A percentile compares a stretch with the other conserved stretches of the same genome.
These are phyloP conservation scores for Coniella lustricola DNA, from an alignment of 2,329 filamentous ascomycete species.

Conservation along the genomic window DNA sequence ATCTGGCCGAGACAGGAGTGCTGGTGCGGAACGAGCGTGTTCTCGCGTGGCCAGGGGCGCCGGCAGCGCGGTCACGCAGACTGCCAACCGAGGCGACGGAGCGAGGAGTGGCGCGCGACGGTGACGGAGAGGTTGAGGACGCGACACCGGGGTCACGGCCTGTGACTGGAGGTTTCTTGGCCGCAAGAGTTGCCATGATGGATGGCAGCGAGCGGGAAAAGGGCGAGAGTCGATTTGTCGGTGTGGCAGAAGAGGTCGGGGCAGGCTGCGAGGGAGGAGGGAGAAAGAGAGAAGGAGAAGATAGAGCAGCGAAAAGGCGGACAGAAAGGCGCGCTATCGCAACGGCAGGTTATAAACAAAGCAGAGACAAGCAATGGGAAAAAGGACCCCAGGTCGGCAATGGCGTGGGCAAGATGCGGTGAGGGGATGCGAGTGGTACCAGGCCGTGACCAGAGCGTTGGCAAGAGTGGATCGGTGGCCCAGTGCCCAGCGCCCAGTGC, in stretches of 20 bases:
- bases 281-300: neutral
- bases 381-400: slow-evolving; percentile 1
- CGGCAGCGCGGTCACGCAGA: slow-evolving; percentile 32
- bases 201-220: neutral
- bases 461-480: slow-evolving; percentile 12
- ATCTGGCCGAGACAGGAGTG: slow-evolving; percentile 66
- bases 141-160: slow-evolving; percentile 36
- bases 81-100: slow-evolving; percentile 43
- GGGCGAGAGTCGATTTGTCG: neutral
- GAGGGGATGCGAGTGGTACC: slow-evolving; percentile 14
- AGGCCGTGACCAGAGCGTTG: slow-evolving; percentile 10
- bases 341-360: slow-evolving; percentile 14
- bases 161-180: slow-evolving; percentile 46
- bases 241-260: slow-evolving; percentile 1
- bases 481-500: neutral
- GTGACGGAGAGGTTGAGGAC: slow-evolving; percentile 26
- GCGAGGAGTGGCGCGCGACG: slow-evolving; percentile 31
- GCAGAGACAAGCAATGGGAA: no score
- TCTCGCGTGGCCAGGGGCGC: slow-evolving; percentile 33
- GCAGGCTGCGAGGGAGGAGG: neutral
- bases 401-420: slow-evolving; percentile 16
- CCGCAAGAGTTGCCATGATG: slow-evolving; percentile 41
- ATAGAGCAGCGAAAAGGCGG: slow-evolving; percentile 5
- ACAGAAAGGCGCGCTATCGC: slow-evolving; percentile 10
- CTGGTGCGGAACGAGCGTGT: slow-evolving; percentile 59